Evolutionary conservation across 805 yeast genomes (phyloP).

Genomic region (Yarrowia sp.): DNA sequence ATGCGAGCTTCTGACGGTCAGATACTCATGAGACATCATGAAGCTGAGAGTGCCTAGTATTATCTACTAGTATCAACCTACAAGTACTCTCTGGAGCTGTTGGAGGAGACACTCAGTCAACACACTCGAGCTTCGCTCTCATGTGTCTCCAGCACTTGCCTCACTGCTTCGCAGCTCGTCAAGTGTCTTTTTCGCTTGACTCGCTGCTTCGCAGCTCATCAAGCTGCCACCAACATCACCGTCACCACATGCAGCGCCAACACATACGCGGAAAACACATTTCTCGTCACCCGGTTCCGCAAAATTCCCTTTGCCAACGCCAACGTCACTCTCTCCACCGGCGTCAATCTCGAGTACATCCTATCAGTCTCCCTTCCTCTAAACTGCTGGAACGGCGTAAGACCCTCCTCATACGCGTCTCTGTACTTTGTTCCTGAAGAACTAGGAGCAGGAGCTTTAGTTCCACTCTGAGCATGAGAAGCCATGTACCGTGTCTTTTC

Average conservation of each 20-base stretch:
- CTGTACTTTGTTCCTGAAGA: conserved; percentile 46
- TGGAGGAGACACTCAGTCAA: too few relatives aligned
- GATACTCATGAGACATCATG: too few relatives aligned
- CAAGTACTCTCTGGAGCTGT: too few relatives aligned
- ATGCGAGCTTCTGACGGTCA: too few relatives aligned
- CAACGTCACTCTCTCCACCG: conserved; percentile 74
- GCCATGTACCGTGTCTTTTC: conserved; percentile 53
- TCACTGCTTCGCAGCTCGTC: too few relatives aligned
- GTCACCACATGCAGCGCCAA: conserved; percentile 63
- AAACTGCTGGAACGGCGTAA: conserved; percentile 82
- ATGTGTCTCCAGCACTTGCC: too few relatives aligned
- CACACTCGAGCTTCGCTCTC: too few relatives aligned
- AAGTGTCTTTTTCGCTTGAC: too few relatives aligned
- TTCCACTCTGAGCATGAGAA: conserved; percentile 28
- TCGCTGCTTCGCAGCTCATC: too few relatives aligned
- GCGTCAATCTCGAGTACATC: conserved; percentile 66
- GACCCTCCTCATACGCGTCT: conserved; percentile 65
- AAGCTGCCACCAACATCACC: conserved; percentile 47
- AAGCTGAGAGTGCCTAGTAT: too few relatives aligned
- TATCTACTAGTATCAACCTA: too few relatives aligned
- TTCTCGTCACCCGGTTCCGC: conserved; percentile 68
- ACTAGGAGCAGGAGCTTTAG: conserved; percentile 28
- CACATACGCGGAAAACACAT: conserved; percentile 71
- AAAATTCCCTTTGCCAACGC: conserved; percentile 71
- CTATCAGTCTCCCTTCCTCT: conserved; percentile 74